Base-by-base conservation (phyloP, 1,139 yeast genomes). In the Chernovozyma aurita region DNA sequence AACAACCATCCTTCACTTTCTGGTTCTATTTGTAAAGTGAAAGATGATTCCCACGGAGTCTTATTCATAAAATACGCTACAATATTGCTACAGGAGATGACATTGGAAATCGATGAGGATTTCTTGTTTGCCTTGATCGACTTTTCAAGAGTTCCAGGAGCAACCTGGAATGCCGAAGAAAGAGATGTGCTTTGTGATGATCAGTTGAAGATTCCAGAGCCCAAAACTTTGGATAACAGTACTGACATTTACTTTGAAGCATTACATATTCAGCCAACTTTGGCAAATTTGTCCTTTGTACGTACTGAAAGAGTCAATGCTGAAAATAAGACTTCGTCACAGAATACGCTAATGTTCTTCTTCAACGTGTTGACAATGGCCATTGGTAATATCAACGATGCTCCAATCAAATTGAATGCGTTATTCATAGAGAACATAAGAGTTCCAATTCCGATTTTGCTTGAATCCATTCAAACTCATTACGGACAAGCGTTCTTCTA, bases 351-450 rank as follows among this genome's bases (percentile, higher is more conserved):
- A 38, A 74, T 80, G 73, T 84, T 83, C 58, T 80, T 88, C 50
- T 72, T 86, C 47, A 88, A 92, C 55, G 80, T 92, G 32, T 65
- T 94, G 42, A 88, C 97, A 0, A 90, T 90, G 97, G 95, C 98
- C 0, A 78, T 94, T 46, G 98, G 98, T 21, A 94, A 92, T 57
- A 86, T 94, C 41, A 90, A 92, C 52, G 97, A 92, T 59, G 98
- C 99, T 0, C 98, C 98, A 2, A 86, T 94, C 28, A 78, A 84
- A 49, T 65, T 94, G 52, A 87, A 92, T 53, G 92, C 98, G 0
- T 66, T 94, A 46, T 75, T 87, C 42, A 74, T 92, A 56, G 97
- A 88, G 50, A 94, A 94, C 55, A 80, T 90, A 12, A 72, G 97
- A 44, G 94, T 88, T 1, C 95, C 97, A 4, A 57, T 84, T 7